phyloP scores from a whole-genome alignment of 306 rosid genomes.

The Aeschynomene evenia region DNA sequence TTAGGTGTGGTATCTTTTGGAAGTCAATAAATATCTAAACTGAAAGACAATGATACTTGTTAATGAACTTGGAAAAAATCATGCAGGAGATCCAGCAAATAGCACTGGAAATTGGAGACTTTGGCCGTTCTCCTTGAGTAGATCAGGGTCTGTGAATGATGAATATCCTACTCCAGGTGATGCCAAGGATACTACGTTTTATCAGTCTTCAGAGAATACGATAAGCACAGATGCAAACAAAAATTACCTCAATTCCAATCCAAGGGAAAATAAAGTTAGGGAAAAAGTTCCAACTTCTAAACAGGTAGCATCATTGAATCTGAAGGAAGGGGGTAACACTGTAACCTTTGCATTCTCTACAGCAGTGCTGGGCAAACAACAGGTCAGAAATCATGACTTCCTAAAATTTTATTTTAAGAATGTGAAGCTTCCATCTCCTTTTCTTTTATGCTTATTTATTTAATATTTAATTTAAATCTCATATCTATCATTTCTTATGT shows the following conservation, averaged over 20 bases:
- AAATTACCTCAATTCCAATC: conserved; percentile 34
- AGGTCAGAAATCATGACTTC: conserved; percentile 46
- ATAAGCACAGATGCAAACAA: conserved; percentile 30
- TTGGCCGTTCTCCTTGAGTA: conserved; percentile 77
- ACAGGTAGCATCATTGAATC: conserved; percentile 82
- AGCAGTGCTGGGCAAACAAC: conserved; percentile 67
- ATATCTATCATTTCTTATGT: conserved; percentile 19
- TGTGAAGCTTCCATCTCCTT: conserved; percentile 6
- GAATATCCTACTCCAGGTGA: conserved; percentile 38
- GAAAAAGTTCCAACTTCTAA: conserved; percentile 73
- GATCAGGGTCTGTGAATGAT: conserved; percentile 42
- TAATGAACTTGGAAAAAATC: conserved; percentile 49
- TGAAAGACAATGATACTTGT: conserved; percentile 34
- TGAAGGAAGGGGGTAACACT: conserved; percentile 80
- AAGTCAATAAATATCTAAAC: conserved; percentile 29
- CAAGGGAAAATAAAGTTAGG: conserved; percentile 47
- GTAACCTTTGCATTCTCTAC: conserved; percentile 86
- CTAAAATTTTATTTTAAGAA: conserved; percentile 6
- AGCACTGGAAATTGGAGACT: conserved; percentile 69
- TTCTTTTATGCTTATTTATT: conserved; percentile 4
- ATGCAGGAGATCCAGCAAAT: conserved; percentile 61
- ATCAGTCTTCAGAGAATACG: conserved; percentile 45
- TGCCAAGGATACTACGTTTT: conserved; percentile 34
- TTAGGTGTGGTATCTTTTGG: conserved; percentile 40
- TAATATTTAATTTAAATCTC: conserved; percentile 9